Base-by-base conservation (phyloP, 148 eudicot genomes). In the Spergularia marina region DNA sequence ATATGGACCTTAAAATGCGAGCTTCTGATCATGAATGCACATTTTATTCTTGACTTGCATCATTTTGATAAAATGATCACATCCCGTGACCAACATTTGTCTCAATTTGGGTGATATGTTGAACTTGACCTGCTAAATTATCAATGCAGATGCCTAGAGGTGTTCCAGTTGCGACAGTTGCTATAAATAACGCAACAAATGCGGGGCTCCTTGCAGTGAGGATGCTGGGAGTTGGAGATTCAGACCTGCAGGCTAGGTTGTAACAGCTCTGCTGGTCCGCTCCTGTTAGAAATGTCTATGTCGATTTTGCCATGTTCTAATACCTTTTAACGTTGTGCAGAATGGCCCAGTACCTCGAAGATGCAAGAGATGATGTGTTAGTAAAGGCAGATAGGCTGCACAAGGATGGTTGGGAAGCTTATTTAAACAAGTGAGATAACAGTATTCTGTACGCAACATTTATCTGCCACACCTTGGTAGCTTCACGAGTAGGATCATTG, bases 91-190 rank as follows among this genome's bases (percentile, higher is more conserved):
- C 36, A 8, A 6, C 1, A 47, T 63, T 61, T 59, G 20, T 30
- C 65, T 30, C 36, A 20, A 21, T 40, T 23, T 63, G 56, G 49
- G 30, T 21, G 49, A 40, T 44, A 21, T 20, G 51, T 53, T 34
- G 69, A 77, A 53, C 64, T 0, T 55, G 58, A 74, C 36, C 23
- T 13, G 30, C 20, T 44, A 30, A 20, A 9, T 17, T 44, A 53
- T 65, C 14, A 57, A 72, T 72, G 68, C 83, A 95, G 98, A 95
- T 95, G 98, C 98, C 98, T 68, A 89, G 98, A 75, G 98, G 98
- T 65, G 91, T 95, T 65, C 98, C 98, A 53, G 98, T 92, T 80
- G 97, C 97, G 34, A 87, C 98, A 1, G 98, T 94, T 74, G 91
- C 98, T 7, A 95, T 95, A 73, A 89, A 95, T 67, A 95, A 95